Evolutionary conservation across 1,284 basidiomycete genomes (phyloP).

Genomic region (Xanthoconium separans): DNA sequence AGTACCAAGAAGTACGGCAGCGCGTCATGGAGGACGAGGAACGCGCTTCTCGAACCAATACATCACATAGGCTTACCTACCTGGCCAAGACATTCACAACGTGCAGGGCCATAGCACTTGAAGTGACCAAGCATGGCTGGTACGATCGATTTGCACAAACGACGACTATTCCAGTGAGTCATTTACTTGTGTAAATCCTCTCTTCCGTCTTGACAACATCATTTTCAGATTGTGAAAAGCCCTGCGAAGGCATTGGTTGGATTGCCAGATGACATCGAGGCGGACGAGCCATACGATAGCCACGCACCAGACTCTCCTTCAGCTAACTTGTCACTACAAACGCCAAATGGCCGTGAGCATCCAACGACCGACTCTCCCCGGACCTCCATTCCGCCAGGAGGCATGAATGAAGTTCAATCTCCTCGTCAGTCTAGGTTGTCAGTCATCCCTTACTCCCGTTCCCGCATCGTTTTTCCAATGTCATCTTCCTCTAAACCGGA

Average conservation of each 20-base stretch:
- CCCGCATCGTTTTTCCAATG: background rate
- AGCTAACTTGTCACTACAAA: background rate
- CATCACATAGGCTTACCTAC: slow-evolving; percentile 35
- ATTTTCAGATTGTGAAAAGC: slow-evolving; percentile 21
- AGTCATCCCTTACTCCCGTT: background rate
- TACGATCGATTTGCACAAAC: slow-evolving; percentile 41
- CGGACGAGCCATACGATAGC: slow-evolving; percentile 4
- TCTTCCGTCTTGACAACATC: background rate
- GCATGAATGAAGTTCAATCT: background rate
- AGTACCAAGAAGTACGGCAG: slow-evolving; percentile 25
- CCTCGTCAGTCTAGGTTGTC: background rate
- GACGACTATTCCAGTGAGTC: slow-evolving; percentile 25
- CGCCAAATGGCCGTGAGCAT: background rate
- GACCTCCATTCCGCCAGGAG: background rate
- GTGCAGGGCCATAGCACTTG: slow-evolving; percentile 42
- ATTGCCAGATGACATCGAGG: slow-evolving; percentile 10
- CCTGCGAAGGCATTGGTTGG: slow-evolving; percentile 14
- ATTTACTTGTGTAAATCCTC: background rate
- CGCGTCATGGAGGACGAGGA: slow-evolving; percentile 34
- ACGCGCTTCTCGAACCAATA: slow-evolving; percentile 36
- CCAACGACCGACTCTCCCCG: slow-evolving; percentile 1
- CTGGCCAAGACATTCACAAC: slow-evolving; percentile 42
- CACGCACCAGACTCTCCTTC: background rate
- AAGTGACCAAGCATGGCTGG: slow-evolving; percentile 45
- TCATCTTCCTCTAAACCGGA: background rate